Conservation (phyloP, 2,329 filamentous ascomycete species). For the Paraconiothyrium brasiliense region DNA sequence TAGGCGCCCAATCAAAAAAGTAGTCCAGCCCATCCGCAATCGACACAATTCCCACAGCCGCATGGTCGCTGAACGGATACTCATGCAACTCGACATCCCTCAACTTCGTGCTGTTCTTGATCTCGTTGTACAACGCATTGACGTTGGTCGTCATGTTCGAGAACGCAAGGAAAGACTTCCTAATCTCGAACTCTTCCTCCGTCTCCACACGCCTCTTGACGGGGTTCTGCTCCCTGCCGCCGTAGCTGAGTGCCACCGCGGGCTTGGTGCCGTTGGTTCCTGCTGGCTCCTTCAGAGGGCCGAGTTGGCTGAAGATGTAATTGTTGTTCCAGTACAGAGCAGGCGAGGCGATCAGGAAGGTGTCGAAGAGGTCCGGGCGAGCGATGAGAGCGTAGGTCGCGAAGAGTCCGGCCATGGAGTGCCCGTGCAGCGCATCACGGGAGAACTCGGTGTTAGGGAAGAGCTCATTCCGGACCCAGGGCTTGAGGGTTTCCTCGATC, state of each 20-base stretch:
- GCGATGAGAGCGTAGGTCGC: constrained; percentile 57
- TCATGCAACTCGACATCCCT: constrained; percentile 40
- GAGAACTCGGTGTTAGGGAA: constrained; percentile 45
- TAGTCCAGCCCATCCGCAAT: constrained; percentile 46
- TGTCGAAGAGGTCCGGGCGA: constrained; percentile 54
- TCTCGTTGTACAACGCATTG: constrained; percentile 33
- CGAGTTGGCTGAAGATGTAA: constrained; percentile 49
- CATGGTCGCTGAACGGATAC: constrained; percentile 45
- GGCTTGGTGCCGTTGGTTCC: constrained; percentile 31
- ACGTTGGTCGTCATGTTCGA: constrained; percentile 36
- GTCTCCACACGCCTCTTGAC: constrained; percentile 39
- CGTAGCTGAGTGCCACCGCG: constrained; percentile 45
- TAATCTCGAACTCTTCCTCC: constrained; percentile 35
- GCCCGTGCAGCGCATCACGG: constrained; percentile 58
- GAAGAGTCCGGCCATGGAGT: constrained; percentile 62
- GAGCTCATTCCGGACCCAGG: constrained; percentile 39
- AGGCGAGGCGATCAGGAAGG: constrained; percentile 58
- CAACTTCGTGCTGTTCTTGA: constrained; percentile 33
- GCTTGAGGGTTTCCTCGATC: constrained; percentile 53
- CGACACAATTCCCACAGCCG: constrained; percentile 38
- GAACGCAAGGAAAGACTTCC: constrained; percentile 34
- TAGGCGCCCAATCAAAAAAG: constrained; percentile 35
- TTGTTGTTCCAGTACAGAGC: constrained; percentile 60
- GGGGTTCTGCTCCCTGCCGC: constrained; percentile 38
- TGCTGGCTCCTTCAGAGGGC: constrained; percentile 23